A percentile compares a stretch with the other conserved stretches of the same genome.
These are phyloP conservation scores for Salvia splendens DNA, from an alignment of 257 asterid species.

Conservation along the genomic window DNA sequence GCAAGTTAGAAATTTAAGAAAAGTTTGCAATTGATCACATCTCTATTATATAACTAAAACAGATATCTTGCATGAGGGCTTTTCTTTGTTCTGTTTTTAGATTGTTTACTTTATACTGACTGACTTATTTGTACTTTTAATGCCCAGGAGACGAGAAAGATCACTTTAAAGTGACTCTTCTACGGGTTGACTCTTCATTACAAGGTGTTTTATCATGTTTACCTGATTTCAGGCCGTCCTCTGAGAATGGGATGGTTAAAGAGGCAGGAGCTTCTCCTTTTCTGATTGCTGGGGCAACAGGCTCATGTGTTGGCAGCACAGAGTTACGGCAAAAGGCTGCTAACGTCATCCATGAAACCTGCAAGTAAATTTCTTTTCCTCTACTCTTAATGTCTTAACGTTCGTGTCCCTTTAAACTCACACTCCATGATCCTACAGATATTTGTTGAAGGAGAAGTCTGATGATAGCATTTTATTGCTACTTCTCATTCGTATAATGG, in stretches of 20 bases:
- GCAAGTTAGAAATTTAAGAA: too few species aligned
- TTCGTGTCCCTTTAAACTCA: slow-evolving; percentile 36
- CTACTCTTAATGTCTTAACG: slow-evolving; percentile 25
- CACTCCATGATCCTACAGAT: slow-evolving; percentile 51
- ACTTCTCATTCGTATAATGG: slow-evolving; percentile 90
- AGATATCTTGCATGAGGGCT: slow-evolving; percentile 12
- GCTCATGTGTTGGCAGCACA: slow-evolving; percentile 82
- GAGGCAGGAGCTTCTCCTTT: slow-evolving; percentile 60
- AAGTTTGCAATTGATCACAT: too few species aligned
- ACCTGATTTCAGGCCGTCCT: slow-evolving; percentile 94
- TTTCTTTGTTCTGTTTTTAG: slow-evolving; percentile 24
- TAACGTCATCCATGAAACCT: slow-evolving; percentile 75
- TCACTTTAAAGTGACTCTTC: slow-evolving; percentile 98
- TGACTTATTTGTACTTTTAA: slow-evolving; percentile 40
- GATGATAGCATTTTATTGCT: slow-evolving; percentile 95
- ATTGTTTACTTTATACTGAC: slow-evolving; percentile 23
- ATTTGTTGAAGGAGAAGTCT: slow-evolving; percentile 85
- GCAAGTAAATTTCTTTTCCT: slow-evolving; percentile 57
- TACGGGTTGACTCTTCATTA: slow-evolving; percentile 93
- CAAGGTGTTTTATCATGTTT: slow-evolving; percentile 97
- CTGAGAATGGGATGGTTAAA: slow-evolving; percentile 64
- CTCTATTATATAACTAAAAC: background rate
- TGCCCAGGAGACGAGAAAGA: slow-evolving; percentile 91
- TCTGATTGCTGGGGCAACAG: slow-evolving; percentile 94
- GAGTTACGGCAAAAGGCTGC: slow-evolving; percentile 89